These are phyloP conservation scores for Nicotiana benthamiana DNA, from an alignment of 257 asterid species.

Conservation along the genomic window DNA sequence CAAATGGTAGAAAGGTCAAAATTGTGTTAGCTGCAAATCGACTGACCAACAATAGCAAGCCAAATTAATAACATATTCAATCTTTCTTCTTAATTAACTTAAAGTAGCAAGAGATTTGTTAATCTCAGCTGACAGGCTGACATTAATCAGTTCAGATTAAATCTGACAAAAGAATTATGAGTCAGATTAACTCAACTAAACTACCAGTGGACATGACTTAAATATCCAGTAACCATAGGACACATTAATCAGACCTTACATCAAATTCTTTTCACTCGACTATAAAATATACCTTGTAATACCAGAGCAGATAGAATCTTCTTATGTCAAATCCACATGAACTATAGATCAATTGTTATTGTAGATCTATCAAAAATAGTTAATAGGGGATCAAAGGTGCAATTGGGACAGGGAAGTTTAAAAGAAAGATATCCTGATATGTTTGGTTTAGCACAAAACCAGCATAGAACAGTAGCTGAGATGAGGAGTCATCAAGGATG, in stretches of 20 bases:
- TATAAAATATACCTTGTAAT: not conserved
- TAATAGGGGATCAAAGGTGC: not conserved
- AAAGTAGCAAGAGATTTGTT: not conserved
- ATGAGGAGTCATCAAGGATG: no score
- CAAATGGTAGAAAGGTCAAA: not conserved
- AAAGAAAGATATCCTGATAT: no score
- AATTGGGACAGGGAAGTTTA: no score
- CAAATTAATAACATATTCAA: not conserved
- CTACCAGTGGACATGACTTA: not conserved
- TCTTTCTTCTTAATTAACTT: not conserved
- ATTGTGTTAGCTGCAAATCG: not conserved
- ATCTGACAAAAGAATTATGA: not conserved
- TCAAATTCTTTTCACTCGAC: not conserved
- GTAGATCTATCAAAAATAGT: not conserved
- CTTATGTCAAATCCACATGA: not conserved
- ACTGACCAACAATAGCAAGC: not conserved
- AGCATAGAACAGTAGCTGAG: no score
- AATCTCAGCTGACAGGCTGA: not conserved
- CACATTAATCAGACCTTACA: not conserved
- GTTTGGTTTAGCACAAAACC: no score
- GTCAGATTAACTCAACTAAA: not conserved
- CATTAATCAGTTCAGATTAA: not conserved
- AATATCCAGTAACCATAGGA: not conserved
- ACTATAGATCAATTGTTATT: not conserved
- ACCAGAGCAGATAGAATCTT: not conserved